phyloP scores from a whole-genome alignment of 805 yeast genomes.

The Jamesozyma rosinii region DNA sequence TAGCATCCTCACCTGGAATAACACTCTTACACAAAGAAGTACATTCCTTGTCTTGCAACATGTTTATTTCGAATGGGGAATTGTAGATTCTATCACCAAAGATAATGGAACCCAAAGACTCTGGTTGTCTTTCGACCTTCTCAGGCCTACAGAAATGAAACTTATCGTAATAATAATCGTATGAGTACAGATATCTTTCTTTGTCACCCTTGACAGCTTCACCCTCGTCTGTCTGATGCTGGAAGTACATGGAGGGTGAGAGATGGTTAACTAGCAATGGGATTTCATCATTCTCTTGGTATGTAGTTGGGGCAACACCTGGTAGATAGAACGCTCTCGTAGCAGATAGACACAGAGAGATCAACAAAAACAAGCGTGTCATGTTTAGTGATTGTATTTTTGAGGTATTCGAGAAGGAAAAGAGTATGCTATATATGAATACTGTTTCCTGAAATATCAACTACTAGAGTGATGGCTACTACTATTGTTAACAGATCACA shows the following conservation, averaged over 20 bases:
- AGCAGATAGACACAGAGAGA: conserved; percentile 6
- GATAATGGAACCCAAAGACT: conserved; percentile 82
- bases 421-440: background rate
- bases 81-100: conserved; percentile 94
- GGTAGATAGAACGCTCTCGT: conserved; percentile 72
- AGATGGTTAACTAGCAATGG: conserved; percentile 82
- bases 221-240: conserved; percentile 33
- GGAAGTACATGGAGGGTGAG: conserved; percentile 57
- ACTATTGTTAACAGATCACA: no score
- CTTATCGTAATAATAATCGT: conserved; percentile 73
- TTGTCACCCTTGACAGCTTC: conserved; percentile 33
- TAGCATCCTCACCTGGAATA: conserved; percentile 58
- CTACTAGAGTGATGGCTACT: no score
- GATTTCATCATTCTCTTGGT: conserved; percentile 59
- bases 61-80: conserved; percentile 75
- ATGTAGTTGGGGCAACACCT: conserved; percentile 92
- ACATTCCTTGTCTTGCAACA: conserved; percentile 69
- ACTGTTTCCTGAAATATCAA: no score
- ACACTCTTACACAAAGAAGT: conserved; percentile 48
- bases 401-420: background rate
- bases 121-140: conserved; percentile 54
- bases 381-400: background rate
- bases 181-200: conserved; percentile 57
- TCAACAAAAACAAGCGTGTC: conserved; percentile 1
- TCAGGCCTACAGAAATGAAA: conserved; percentile 78